Base-by-base conservation (phyloP, 805 yeast species). In the Candida koratica region DNA sequence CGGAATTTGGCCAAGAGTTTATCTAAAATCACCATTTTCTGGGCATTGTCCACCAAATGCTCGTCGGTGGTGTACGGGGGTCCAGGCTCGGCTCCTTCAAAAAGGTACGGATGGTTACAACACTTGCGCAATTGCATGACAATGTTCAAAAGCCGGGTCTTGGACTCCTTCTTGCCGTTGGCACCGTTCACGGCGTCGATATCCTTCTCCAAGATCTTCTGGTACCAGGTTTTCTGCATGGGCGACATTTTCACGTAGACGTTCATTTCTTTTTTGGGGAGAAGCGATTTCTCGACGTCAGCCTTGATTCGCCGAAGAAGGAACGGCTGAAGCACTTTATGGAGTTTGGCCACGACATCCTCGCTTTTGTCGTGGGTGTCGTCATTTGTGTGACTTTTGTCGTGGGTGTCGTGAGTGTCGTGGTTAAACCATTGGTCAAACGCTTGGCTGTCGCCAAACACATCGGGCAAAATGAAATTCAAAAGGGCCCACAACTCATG, bases 51-150 rank as follows among this genome's bases (percentile, higher is more conserved):
- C 22, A 84, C 79, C 54, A 84, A 67, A 61, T 84, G 94, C 53
- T 84, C 93, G 56, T 84, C 94, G 0, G 90, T 84, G 6, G 93
- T 84, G 49, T 67, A 84, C 15, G 94, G 94, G 13, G 94, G 94
- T 9, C 94, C 94, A 1, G 93, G 93, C 52, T 84, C 94, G 1
- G 90, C 93, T 28, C 94, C 94, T 55, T 84, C 93, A 50, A 84
- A 84, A 25, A 84, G 60, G 52, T 84, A 84, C 10, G 94, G 94
- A 60, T 84, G 94, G 49, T 84, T 84, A 61, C 90, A 84, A 56
- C 93, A 84, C 56, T 84, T 84, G 53, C 93, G 72, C 50, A 84
- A 65, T 55, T 84, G 94, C 94, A 84, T 84, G 32, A 83, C 90
- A 47, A 84, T 84, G 54, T 84, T 84, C 32, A 84, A 61, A 40